Base-by-base conservation (phyloP, 805 yeast genomes). In the Nakazawaea sp. region DNA sequence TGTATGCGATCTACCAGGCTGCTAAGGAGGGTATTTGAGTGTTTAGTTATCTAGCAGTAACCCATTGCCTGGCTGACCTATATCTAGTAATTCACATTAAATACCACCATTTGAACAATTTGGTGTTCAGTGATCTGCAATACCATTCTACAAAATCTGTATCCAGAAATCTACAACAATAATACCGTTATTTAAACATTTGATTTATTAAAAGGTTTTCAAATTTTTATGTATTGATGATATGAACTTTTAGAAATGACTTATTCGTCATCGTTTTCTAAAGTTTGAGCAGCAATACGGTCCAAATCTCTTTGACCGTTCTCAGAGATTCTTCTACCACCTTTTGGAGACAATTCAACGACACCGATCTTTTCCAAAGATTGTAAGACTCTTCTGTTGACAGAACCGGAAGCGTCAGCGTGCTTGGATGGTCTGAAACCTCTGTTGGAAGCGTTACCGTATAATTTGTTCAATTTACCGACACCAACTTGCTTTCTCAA, bases 301-400 rank as follows among this genome's bases (percentile, higher is more conserved):
- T 92, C 99, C 77, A 92, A 84, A 78, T 92, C 99, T 86, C 98
- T 89, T 78, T 90, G 97, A 69, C 99, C 99, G 75, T 88, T 85
- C 68, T 87, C 96, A 51, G 97, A 83, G 81, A 92, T 87, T 74
- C 89, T 87, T 82, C 98, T 92, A 72, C 98, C 98, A 69, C 97
- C 97, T 75, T 86, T 87, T 72, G 88, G 85, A 66, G 95, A 80
- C 68, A 83, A 76, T 77, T 90, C 98, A 58, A 92, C 75, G 57
- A 92, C 87, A 70, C 97, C 97, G 52, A 92, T 83, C 79, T 90
- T 89, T 81, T 89, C 96, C 64, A 92, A 85, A 61, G 97, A 81
- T 76, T 92, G 98, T 64, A 92, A 78, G 56, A 85, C 97, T 74
- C 72, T 89, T 83, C 98, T 88, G 96, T 92, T 92, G 67, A 92